phyloP scores from a whole-genome alignment of 768 basidiomycete species.

The Dictyophora rubrovolvata region DNA sequence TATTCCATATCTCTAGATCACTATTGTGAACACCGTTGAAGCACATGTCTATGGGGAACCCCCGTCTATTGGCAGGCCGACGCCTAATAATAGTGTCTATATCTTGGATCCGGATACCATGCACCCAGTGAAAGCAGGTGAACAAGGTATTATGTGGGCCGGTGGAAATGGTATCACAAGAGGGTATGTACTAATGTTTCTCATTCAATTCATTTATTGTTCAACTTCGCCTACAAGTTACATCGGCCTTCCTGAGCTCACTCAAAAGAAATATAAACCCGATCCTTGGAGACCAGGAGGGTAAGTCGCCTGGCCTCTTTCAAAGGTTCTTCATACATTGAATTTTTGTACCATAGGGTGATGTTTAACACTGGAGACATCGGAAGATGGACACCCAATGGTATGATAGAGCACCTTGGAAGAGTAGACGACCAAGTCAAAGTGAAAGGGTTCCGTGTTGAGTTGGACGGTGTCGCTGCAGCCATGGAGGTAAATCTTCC shows the following conservation, averaged over 20 bases:
- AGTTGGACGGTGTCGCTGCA: slow-evolving; percentile 50
- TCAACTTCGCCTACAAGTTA: not conserved
- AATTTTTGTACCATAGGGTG: slow-evolving; percentile 15
- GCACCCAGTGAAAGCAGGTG: slow-evolving; percentile 23
- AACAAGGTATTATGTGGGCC: slow-evolving; percentile 48
- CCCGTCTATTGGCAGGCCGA: slow-evolving; percentile 34
- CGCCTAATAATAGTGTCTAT: slow-evolving; percentile 21
- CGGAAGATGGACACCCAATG: slow-evolving; percentile 43
- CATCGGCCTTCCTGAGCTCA: slow-evolving; percentile 15
- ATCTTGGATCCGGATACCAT: slow-evolving; percentile 23
- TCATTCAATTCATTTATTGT: slow-evolving; percentile 24
- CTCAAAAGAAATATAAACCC: slow-evolving; percentile 35
- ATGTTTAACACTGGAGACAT: slow-evolving; percentile 63
- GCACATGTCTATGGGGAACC: slow-evolving; percentile 30
- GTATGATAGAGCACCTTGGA: slow-evolving; percentile 47
- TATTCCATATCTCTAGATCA: slow-evolving; percentile 24
- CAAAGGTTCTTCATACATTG: slow-evolving; percentile 12
- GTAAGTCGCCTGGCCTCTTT: slow-evolving; percentile 20
- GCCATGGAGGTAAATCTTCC: slow-evolving; percentile 40
- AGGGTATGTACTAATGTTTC: slow-evolving; percentile 44
- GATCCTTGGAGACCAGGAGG: slow-evolving; percentile 44
- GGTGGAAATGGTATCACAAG: slow-evolving; percentile 47
- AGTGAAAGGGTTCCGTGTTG: slow-evolving; percentile 57
- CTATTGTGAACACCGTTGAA: slow-evolving; percentile 49
- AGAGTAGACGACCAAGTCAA: slow-evolving; percentile 57